Evolutionary conservation across 805 yeast genomes (phyloP).

Genomic region (Candida loeiensis): DNA sequence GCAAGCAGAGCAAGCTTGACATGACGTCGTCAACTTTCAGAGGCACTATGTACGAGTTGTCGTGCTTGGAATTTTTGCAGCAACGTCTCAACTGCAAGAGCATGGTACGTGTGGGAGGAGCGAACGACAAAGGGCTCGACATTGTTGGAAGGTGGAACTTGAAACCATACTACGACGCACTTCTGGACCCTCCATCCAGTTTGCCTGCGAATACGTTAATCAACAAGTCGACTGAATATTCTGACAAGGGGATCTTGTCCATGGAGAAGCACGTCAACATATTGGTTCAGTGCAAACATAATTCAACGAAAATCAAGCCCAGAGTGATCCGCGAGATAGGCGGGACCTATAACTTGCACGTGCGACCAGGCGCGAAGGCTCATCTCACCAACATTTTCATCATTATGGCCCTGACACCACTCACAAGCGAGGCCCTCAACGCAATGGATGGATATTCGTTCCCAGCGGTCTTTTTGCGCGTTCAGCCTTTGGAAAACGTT

Average conservation of each 20-base stretch:
- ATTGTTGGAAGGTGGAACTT: constrained; percentile 52
- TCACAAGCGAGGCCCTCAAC: constrained; percentile 45
- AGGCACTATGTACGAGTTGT: constrained; percentile 56
- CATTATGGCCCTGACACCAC: constrained; percentile 44
- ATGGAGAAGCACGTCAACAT: constrained; percentile 33
- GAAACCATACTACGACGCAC: constrained; percentile 9
- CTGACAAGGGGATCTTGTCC: constrained; percentile 15
- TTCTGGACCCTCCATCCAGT: constrained; percentile 5
- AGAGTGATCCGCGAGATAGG: constrained; percentile 48
- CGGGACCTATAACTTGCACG: constrained; percentile 46
- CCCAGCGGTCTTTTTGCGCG: constrained; percentile 44
- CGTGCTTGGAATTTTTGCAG: constrained; percentile 38
- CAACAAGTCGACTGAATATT: constrained; percentile 17
- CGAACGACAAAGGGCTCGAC: constrained; percentile 57
- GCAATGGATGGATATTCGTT: constrained; percentile 43
- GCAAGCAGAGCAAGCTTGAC: constrained; percentile 19
- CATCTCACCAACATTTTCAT: constrained; percentile 30
- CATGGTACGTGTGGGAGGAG: constrained; percentile 49
- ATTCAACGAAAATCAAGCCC: constrained; percentile 42
- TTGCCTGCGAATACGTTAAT: constrained; percentile 14
- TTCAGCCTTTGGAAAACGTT: constrained; percentile 31
- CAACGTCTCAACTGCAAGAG: constrained; percentile 33
- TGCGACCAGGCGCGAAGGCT: constrained; percentile 11
- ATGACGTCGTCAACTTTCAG: constrained; percentile 42
- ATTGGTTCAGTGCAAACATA: constrained; percentile 56